A percentile compares a stretch with the other conserved stretches of the same genome.
These are phyloP conservation scores for Leptomonas seymouri DNA, from an alignment of 208 protist species.

Conservation along the genomic window DNA sequence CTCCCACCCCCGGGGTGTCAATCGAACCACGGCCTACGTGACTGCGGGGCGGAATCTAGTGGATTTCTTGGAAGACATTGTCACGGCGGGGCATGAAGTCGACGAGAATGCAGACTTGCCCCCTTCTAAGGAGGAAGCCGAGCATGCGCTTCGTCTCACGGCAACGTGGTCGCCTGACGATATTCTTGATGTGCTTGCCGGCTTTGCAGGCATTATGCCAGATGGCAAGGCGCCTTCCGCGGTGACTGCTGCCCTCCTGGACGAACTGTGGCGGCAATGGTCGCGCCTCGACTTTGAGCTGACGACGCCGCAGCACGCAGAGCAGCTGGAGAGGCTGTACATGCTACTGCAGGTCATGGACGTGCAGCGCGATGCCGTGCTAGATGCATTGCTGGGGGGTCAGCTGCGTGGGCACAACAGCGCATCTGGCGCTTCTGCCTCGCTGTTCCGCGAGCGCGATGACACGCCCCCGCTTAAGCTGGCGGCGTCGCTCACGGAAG, in stretches of 20 bases:
- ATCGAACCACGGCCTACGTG: conserved; percentile 52
- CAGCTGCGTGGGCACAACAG: conserved; percentile 4
- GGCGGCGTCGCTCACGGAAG: conserved; percentile 1
- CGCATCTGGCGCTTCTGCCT: background rate
- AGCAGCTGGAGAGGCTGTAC: conserved; percentile 70
- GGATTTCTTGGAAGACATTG: conserved; percentile 54
- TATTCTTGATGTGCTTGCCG: conserved; percentile 65
- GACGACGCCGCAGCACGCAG: conserved; percentile 31
- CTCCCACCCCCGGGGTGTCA: conserved; percentile 69
- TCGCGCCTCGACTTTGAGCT: conserved; percentile 19
- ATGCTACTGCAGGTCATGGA: conserved; percentile 57
- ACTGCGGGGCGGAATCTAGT: conserved; percentile 62
- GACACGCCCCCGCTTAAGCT: conserved; percentile 31
- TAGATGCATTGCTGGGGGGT: conserved; percentile 36
- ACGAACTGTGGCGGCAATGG: conserved; percentile 41
- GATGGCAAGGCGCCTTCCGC: conserved; percentile 46
- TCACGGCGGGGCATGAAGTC: conserved; percentile 20
- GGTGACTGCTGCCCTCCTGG: conserved; percentile 47
- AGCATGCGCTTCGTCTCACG: conserved; percentile 26
- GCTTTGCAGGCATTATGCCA: conserved; percentile 62
- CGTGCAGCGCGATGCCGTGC: conserved; percentile 35
- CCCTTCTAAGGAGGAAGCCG: background rate
- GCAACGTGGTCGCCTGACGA: conserved; percentile 40
- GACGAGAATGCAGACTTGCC: background rate
- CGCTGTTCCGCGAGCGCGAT: conserved; percentile 33